Evolutionary conservation across 306 rosid species (phyloP), one percentile per base, ranked within the genome.

Genomic region (Calophaca sinica): DNA sequence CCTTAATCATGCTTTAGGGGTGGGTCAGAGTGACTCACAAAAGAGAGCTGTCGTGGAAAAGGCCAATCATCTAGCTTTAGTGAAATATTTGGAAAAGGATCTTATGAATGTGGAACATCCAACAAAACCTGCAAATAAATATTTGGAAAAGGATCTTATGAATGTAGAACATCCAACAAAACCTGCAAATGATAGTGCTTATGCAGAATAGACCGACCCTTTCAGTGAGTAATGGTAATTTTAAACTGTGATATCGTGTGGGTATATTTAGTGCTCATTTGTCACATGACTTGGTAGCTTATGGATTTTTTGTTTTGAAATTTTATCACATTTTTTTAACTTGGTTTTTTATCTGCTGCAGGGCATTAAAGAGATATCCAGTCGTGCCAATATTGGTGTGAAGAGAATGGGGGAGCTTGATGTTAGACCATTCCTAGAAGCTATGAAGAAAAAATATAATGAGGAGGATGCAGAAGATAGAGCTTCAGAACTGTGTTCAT

Each of bases 341-440:
- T 52, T 61, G 49, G n/a, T 31, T 68, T 72, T 75, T 74, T 41
- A 32, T 62, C 29, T 68, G 50, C 46, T 66, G 44, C 80, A 96
- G 99, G 79, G 76, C 73, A 82, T 86, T 72, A 92, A 88, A 81
- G 99, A 90, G 59, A 61, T 84, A 45, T 60, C 92, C 51, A 75
- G 60, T 44, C 82, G 79, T 76, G 79, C 84, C 35, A 42, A 78
- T 28, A 82, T 92, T 83, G 83, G 94, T 13, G 84, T 96, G 32
- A 92, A 91, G 76, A 88, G 98, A 92, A 90, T 96, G 99, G 99
- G 99, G 70, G 98, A 92, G 81, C 96, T 96, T 42, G 94, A 90
- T 73, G 48, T 49, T 68, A 88, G 81, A 76, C 97, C 99, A 15
- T 96, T 96, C 77, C 70, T 79, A 74, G 89, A 90, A 83, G 88